These are phyloP conservation scores for Trichoderma lentiforme DNA, from an alignment of 2,329 filamentous ascomycete genomes.

Conservation along the genomic window DNA sequence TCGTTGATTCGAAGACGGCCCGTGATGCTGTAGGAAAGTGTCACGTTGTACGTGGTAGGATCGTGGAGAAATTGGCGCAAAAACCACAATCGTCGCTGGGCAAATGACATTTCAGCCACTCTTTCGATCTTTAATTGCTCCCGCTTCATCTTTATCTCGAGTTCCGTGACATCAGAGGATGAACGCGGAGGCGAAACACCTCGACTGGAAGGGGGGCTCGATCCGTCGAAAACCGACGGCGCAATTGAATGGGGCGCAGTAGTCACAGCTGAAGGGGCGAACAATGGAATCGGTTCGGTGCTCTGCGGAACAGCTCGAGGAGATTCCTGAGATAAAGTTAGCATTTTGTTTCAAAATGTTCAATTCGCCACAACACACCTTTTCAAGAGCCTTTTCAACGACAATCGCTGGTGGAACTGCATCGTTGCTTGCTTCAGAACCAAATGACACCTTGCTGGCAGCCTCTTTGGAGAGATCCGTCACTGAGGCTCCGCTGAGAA, in stretches of 20 bases:
- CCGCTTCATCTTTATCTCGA: neutral
- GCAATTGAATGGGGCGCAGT: neutral
- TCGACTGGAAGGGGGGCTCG: neutral
- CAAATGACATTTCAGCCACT: conserved; percentile 25
- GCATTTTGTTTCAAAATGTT: too few relatives aligned
- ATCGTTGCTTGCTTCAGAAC: neutral
- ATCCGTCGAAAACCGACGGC: neutral
- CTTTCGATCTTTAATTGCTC: neutral
- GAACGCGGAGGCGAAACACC: neutral
- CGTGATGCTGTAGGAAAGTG: neutral
- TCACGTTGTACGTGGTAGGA: conserved; percentile 1
- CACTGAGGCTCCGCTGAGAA: conserved; percentile 26
- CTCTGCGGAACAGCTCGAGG: neutral
- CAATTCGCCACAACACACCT: too few relatives aligned
- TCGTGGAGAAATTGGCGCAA: neutral
- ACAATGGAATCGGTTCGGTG: neutral
- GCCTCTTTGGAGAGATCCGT: neutral
- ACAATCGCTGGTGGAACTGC: neutral
- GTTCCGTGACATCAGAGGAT: neutral
- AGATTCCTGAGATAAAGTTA: neutral
- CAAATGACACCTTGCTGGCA: neutral
- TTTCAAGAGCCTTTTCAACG: neutral
- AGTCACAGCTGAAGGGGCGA: neutral
- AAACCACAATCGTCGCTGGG: conserved; percentile 12
- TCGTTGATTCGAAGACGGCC: neutral